phyloP scores from a whole-genome alignment of 148 eudicot genomes.

The Vaccinium corymbosum region DNA sequence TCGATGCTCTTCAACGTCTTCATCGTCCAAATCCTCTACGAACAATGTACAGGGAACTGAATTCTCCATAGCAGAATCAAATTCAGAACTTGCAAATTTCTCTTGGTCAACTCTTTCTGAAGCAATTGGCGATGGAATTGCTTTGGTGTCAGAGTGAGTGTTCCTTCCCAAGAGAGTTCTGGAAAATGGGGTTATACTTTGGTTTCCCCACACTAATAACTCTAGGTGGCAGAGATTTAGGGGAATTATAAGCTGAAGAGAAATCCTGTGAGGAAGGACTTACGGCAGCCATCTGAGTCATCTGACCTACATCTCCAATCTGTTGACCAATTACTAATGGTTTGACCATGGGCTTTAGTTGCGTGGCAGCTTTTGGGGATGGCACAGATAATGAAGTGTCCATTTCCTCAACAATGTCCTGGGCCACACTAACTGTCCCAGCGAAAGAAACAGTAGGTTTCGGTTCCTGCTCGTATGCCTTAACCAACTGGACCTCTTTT shows the following conservation, averaged over 20 bases:
- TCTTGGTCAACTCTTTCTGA: slow-evolving; percentile 28
- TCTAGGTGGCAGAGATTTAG: slow-evolving; percentile 28
- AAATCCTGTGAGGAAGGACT: slow-evolving; percentile 33
- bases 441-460: slow-evolving; percentile 20
- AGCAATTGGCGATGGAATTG: slow-evolving; percentile 23
- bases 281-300: slow-evolving; percentile 27
- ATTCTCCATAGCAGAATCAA: slow-evolving; percentile 26
- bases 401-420: slow-evolving; percentile 41
- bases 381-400: slow-evolving; percentile 31
- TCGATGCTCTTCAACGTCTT: slow-evolving; percentile 19
- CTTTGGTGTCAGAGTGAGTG: slow-evolving; percentile 26
- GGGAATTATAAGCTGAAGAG: slow-evolving; percentile 17
- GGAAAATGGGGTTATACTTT: slow-evolving; percentile 23
- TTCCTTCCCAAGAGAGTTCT: slow-evolving; percentile 34
- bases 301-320: slow-evolving; percentile 26
- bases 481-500: slow-evolving; percentile 30
- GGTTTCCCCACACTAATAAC: slow-evolving; percentile 27
- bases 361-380: slow-evolving; percentile 37
- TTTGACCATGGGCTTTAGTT: slow-evolving; percentile 30
- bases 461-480: slow-evolving; percentile 27
- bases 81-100: slow-evolving; percentile 26
- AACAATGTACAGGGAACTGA: slow-evolving; percentile 24
- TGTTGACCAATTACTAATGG: slow-evolving; percentile 27
- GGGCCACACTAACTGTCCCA: slow-evolving; percentile 14
- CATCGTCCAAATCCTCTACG: slow-evolving; percentile 31